Evolutionary conservation across 345 rosid species (phyloP).

Genomic region (Salix suchowensis): DNA sequence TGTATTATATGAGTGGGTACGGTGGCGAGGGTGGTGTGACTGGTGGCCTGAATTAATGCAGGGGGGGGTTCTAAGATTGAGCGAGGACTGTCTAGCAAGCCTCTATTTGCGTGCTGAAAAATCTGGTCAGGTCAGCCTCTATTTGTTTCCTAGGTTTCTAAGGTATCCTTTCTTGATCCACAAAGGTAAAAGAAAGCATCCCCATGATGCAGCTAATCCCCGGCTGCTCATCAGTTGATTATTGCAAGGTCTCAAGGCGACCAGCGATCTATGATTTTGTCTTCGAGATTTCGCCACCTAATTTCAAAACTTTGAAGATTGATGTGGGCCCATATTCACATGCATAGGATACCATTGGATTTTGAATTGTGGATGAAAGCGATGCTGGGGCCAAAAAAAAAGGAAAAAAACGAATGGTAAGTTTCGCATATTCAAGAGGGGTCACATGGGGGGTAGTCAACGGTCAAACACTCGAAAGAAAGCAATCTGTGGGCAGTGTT

Average conservation of each 20-base stretch:
- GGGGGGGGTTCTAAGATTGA: too few relatives aligned
- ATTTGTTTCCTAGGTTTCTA: background rate
- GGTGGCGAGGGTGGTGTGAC: too few relatives aligned
- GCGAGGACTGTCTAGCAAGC: background rate
- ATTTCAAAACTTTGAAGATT: background rate
- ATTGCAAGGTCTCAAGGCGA: background rate
- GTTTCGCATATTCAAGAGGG: background rate
- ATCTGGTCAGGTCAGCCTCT: slow-evolving; percentile 7
- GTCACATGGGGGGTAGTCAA: slow-evolving; percentile 6
- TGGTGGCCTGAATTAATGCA: too few relatives aligned
- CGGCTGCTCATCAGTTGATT: background rate
- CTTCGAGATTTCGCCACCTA: background rate
- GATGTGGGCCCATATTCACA: slow-evolving; percentile 13
- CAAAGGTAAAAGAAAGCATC: background rate
- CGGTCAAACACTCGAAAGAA: slow-evolving; percentile 18
- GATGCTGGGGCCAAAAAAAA: too few relatives aligned
- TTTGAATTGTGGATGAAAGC: too few relatives aligned
- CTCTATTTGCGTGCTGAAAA: background rate
- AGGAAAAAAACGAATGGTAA: background rate
- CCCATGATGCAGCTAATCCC: background rate
- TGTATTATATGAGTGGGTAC: too few relatives aligned
- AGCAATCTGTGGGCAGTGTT: too few relatives aligned
- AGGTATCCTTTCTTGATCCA: background rate
- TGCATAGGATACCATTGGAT: slow-evolving; percentile 24
- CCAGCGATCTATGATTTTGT: slow-evolving; percentile 1